Conservation (phyloP, 768 basidiomycete species). For the Tulasnella sp. region DNA sequence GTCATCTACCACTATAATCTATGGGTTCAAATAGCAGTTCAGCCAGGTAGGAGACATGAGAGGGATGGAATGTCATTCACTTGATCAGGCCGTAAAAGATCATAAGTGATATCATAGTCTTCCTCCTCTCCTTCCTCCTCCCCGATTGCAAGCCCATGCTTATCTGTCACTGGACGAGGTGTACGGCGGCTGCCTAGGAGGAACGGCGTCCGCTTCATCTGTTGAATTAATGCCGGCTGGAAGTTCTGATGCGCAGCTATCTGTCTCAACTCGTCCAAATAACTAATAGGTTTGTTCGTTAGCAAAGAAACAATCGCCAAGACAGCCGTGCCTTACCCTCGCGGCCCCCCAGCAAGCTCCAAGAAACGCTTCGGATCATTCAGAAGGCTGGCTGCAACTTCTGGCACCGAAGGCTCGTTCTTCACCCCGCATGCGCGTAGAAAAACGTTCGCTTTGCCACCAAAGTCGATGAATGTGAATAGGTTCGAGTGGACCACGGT, state of each 20-base stretch:
- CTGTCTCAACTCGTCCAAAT: conserved; percentile 69
- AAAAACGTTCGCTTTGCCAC: conserved; percentile 68
- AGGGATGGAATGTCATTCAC: conserved; percentile 17
- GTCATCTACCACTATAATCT: conserved; percentile 81
- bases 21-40: background rate
- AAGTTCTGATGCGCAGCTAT: conserved; percentile 36
- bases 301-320: background rate
- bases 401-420: conserved; percentile 75
- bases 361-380: conserved; percentile 62
- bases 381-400: conserved; percentile 60
- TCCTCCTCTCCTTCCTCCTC: conserved; percentile 50
- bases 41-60: background rate
- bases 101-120: conserved; percentile 61
- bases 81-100: conserved; percentile 51
- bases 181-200: conserved; percentile 62
- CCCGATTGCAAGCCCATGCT: background rate
- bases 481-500: conserved; percentile 62
- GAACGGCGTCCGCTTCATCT: conserved; percentile 60
- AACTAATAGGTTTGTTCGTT: conserved; percentile 37
- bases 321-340: conserved; percentile 38
- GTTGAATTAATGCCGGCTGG: conserved; percentile 47
- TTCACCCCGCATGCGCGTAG: conserved; percentile 79
- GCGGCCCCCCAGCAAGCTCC: conserved; percentile 52
- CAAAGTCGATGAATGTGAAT: conserved; percentile 86
- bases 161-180: conserved; percentile 24